A percentile compares a stretch with the other conserved stretches of the same genome.
phyloP scores from a whole-genome alignment of 2,329 filamentous ascomycete species.

The Stachybotrys elegans region DNA sequence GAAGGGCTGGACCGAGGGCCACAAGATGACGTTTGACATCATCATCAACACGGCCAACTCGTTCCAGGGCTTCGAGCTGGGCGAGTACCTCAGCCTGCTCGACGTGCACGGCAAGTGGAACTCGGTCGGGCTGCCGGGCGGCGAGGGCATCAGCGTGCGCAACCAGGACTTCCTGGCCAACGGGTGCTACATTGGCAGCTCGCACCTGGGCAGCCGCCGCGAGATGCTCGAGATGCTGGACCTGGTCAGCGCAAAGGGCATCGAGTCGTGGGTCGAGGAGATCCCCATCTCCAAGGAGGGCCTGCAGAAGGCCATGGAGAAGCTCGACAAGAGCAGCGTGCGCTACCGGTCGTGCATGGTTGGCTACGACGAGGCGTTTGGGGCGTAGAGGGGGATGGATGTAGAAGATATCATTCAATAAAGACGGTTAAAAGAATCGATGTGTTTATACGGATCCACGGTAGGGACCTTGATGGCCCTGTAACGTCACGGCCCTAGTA shows the following conservation, averaged over 20 bases:
- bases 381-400: slow-evolving; percentile 29
- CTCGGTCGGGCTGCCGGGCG: slow-evolving; percentile 74
- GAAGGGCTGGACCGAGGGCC: slow-evolving; percentile 51
- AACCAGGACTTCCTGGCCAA: slow-evolving; percentile 72
- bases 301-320: slow-evolving; percentile 62
- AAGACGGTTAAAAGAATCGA: too few species aligned
- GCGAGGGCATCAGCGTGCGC: slow-evolving; percentile 64
- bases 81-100: slow-evolving; percentile 70
- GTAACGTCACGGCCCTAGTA: too few species aligned
- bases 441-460: too few species aligned
- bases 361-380: slow-evolving; percentile 64
- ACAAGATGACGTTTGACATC: slow-evolving; percentile 65
- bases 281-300: slow-evolving; percentile 70
- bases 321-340: slow-evolving; percentile 66
- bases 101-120: slow-evolving; percentile 80
- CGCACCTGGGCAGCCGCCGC: slow-evolving; percentile 63
- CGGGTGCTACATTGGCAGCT: slow-evolving; percentile 66
- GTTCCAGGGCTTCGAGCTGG: slow-evolving; percentile 62
- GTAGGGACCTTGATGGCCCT: too few species aligned
- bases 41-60: slow-evolving; percentile 72
- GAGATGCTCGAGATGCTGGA: slow-evolving; percentile 71
- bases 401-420: too few species aligned
- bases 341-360: slow-evolving; percentile 73
- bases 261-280: slow-evolving; percentile 67
- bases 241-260: slow-evolving; percentile 63